Evolutionary conservation across 768 basidiomycete species (phyloP).

Genomic region (Tricholoma bakamatsutake): DNA sequence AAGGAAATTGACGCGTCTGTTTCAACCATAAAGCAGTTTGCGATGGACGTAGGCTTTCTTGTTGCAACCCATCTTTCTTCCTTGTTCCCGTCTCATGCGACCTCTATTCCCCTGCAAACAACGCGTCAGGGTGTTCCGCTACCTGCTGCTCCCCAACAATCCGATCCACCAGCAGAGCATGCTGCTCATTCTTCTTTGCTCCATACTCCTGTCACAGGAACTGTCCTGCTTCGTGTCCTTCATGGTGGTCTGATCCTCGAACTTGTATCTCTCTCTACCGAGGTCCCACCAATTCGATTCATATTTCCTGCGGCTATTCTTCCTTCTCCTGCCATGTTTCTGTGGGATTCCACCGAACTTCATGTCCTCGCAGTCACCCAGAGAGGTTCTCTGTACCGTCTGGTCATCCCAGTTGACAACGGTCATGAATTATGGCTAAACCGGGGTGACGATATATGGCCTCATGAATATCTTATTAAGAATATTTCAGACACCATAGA

Average conservation of each 20-base stretch:
- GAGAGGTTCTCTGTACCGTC: conserved; percentile 65
- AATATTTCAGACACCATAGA: conserved; percentile 36
- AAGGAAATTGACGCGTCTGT: neutral
- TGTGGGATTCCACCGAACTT: conserved; percentile 47
- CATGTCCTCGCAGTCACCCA: conserved; percentile 68
- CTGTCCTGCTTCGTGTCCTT: conserved; percentile 68
- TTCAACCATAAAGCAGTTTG: neutral
- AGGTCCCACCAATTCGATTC: conserved; percentile 65
- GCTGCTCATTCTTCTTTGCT: conserved; percentile 59
- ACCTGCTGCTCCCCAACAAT: conserved; percentile 34
- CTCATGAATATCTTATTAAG: conserved; percentile 63
- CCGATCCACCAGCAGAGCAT: conserved; percentile 60
- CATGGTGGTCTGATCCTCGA: conserved; percentile 72
- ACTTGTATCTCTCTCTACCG: conserved; percentile 64
- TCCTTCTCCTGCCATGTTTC: conserved; percentile 58
- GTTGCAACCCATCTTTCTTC: conserved; percentile 62
- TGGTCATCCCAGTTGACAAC: conserved; percentile 56
- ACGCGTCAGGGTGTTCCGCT: conserved; percentile 48
- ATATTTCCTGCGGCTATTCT: conserved; percentile 69
- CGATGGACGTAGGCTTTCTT: conserved; percentile 37
- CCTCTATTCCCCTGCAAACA: conserved; percentile 52
- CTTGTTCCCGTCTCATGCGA: conserved; percentile 47
- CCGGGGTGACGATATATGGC: conserved; percentile 49
- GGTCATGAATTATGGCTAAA: conserved; percentile 54
- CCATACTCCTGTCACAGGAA: conserved; percentile 51